Evolutionary conservation across 768 basidiomycete species (phyloP).

Genomic region (Lactifluus volemus): DNA sequence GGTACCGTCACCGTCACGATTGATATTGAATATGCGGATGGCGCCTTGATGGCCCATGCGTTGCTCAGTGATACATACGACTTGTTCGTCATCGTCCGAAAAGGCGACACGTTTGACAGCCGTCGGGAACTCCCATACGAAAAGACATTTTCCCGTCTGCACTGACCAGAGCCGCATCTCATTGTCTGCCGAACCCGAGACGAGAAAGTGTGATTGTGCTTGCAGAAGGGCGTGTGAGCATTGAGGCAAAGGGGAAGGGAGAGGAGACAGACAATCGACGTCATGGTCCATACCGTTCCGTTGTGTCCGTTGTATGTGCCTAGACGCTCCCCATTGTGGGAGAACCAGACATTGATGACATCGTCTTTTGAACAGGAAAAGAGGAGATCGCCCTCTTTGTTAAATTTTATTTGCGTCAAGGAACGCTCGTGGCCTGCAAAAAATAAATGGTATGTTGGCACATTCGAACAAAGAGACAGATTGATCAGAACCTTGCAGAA

Average conservation of each 20-base stretch:
- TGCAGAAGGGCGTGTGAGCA: constrained; percentile 23
- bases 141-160: constrained; percentile 82
- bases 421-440: constrained; percentile 87
- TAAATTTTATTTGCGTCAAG: constrained; percentile 96
- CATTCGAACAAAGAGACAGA: not conserved
- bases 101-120: constrained; percentile 95
- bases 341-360: constrained; percentile 93
- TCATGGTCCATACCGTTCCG: constrained; percentile 96
- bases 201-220: constrained; percentile 75
- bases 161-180: constrained; percentile 86
- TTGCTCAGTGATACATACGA: constrained; percentile 95
- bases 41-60: constrained; percentile 90
- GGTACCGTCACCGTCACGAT: constrained; percentile 71
- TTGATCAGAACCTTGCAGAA: not conserved
- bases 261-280: constrained; percentile 68
- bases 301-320: constrained; percentile 97
- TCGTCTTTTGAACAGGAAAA: constrained; percentile 96
- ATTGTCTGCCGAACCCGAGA: constrained; percentile 94
- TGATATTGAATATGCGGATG: constrained; percentile 84
- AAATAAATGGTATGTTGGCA: not conserved
- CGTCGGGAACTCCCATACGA: constrained; percentile 96
- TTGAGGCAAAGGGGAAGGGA: not conserved
- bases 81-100: constrained; percentile 71
- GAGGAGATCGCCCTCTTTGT: constrained; percentile 89
- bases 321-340: constrained; percentile 93